These are phyloP conservation scores for Hevea brasiliensis DNA, from an alignment of 345 rosid species.

Conservation along the genomic window DNA sequence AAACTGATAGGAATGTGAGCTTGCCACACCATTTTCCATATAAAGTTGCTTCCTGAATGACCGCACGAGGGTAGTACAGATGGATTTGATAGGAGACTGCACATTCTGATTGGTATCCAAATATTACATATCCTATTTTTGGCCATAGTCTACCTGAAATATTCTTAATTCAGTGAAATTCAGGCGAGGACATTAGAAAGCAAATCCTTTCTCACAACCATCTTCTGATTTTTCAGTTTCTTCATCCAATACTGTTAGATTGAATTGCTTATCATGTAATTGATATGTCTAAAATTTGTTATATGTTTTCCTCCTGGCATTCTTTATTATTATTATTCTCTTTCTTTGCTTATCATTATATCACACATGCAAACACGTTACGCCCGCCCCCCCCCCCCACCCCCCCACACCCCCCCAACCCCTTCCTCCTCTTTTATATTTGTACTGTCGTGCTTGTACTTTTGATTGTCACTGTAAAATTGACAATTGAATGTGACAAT, in stretches of 20 bases:
- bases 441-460: background rate
- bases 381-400: too few relatives aligned
- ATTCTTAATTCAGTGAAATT: background rate
- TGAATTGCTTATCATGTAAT: background rate
- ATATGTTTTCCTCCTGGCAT: background rate
- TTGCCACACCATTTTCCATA: background rate
- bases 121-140: background rate
- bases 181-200: background rate
- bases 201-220: background rate
- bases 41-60: background rate
- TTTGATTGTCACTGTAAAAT: background rate
- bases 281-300: background rate
- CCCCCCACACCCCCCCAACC: too few relatives aligned
- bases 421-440: too few relatives aligned
- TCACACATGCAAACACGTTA: too few relatives aligned
- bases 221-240: background rate
- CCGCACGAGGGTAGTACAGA: background rate
- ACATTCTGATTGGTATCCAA: background rate
- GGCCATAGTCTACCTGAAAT: too few relatives aligned
- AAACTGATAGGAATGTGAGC: background rate
- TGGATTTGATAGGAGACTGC: background rate
- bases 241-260: background rate
- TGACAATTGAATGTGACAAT: conserved; percentile 8
- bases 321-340: too few relatives aligned
- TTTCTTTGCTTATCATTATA: too few relatives aligned